Conservation (phyloP, 1,139 yeast genomes). For the Scheffersomyces stambukii region DNA sequence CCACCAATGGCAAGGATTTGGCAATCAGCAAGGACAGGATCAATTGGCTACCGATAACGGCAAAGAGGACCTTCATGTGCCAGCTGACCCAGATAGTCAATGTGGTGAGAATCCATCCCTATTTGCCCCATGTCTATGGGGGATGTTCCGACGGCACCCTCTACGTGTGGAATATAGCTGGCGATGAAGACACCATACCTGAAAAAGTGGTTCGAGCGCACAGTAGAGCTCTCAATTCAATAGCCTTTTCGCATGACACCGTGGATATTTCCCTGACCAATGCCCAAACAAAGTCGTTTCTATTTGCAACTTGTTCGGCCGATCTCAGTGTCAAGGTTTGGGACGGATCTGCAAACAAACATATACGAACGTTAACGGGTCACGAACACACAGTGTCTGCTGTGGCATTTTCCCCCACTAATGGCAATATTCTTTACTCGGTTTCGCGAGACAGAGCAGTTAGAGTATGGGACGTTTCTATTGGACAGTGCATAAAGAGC, state of each 20-base stretch:
- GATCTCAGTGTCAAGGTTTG: conserved; percentile 73
- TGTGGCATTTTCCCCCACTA: conserved; percentile 43
- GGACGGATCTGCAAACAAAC: conserved; percentile 54
- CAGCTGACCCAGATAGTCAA: conserved; percentile 58
- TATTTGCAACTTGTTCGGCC: conserved; percentile 62
- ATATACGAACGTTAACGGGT: conserved; percentile 69
- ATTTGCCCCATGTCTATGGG: conserved; percentile 58
- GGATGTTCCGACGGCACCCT: conserved; percentile 76
- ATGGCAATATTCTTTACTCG: conserved; percentile 50
- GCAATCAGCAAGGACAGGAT: conserved; percentile 30
- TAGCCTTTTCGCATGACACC: conserved; percentile 49
- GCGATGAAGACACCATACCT: conserved; percentile 56
- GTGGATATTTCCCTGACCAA: too few relatives aligned
- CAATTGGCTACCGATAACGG: conserved; percentile 69
- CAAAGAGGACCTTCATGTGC: conserved; percentile 47
- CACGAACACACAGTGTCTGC: conserved; percentile 86
- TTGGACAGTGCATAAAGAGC: conserved; percentile 65
- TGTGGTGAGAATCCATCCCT: conserved; percentile 69
- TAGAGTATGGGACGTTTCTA: conserved; percentile 70
- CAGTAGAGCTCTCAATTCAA: conserved; percentile 61
- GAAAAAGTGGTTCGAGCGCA: conserved; percentile 71
- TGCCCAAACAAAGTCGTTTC: conserved; percentile 21
- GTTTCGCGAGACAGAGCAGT: conserved; percentile 76
- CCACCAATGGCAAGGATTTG: conserved; percentile 6
- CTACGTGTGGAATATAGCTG: conserved; percentile 62